Percentiles rank a stretch among this genome's conserved stretches.
Evolutionary conservation across 2,329 filamentous ascomycete species (phyloP).

Genomic region (Apiospora phragmitis): DNA sequence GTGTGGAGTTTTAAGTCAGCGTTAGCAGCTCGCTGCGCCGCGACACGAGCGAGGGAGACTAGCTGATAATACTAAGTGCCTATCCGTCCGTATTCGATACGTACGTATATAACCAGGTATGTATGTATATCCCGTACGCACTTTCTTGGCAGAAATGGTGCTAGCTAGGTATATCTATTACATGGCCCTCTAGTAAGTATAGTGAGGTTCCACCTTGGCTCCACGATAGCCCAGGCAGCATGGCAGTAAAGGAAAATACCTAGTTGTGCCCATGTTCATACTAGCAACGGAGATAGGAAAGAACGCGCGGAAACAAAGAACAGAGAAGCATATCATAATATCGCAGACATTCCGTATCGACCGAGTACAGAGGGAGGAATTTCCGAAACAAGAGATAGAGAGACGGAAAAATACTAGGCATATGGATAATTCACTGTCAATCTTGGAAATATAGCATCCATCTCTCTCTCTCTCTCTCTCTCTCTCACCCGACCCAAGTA

Average conservation of each 20-base stretch:
- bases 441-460: neutral
- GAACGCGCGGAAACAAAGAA: neutral
- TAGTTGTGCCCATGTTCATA: neutral
- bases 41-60: neutral
- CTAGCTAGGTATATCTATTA: neutral
- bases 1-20: neutral
- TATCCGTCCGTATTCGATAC: no score
- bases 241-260: neutral
- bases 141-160: neutral
- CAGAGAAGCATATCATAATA: no score
- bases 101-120: no score
- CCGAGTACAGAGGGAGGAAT: neutral
- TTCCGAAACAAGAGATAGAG: no score
- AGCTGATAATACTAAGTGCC: neutral
- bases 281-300: neutral
- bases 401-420: neutral
- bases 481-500: neutral
- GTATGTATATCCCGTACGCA: no score
- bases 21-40: neutral
- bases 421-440: neutral
- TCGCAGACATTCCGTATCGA: neutral
- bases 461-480: neutral
- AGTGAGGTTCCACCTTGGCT: neutral
- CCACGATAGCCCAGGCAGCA: neutral
- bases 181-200: neutral